A percentile compares a stretch with the other conserved stretches of the same genome.
Evolutionary conservation across 2,329 filamentous ascomycete species (phyloP).

Genomic region (Epichloe brachyelytri): DNA sequence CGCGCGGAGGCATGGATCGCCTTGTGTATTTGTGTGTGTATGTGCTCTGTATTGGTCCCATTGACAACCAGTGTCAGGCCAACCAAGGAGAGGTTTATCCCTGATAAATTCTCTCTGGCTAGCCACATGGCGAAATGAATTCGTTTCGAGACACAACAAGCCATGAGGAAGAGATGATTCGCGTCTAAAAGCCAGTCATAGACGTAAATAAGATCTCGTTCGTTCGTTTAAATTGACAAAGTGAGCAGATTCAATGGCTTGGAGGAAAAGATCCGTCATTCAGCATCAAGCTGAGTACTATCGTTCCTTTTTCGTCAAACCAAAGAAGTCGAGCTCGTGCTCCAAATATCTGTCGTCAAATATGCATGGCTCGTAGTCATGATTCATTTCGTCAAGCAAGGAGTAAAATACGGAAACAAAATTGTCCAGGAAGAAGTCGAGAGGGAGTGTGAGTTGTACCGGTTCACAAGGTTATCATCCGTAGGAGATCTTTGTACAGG

Average conservation of each 20-base stretch:
- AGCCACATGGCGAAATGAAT: conserved; percentile 22
- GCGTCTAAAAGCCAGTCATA: conserved; percentile 18
- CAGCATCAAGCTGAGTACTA: conserved; percentile 20
- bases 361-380: conserved; percentile 30
- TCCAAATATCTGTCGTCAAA: conserved; percentile 12
- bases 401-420: conserved; percentile 22
- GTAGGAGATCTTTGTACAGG: conserved; percentile 8
- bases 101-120: conserved; percentile 21
- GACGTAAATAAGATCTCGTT: not conserved
- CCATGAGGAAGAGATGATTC: conserved; percentile 10
- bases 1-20: conserved; percentile 4
- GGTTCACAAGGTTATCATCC: conserved; percentile 10
- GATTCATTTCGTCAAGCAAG: conserved; percentile 33
- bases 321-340: not conserved
- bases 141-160: conserved; percentile 10
- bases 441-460: conserved; percentile 1
- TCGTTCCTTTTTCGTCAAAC: conserved; percentile 16
- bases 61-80: conserved; percentile 33
- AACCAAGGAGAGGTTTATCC: conserved; percentile 19
- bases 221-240: not conserved
- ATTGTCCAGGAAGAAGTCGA: conserved; percentile 21
- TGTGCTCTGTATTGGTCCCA: conserved; percentile 16
- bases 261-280: conserved; percentile 15
- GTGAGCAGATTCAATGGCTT: conserved; percentile 16
- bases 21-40: conserved; percentile 3